These are phyloP conservation scores for Angophora floribunda DNA, from an alignment of 345 rosid genomes.

Conservation along the genomic window DNA sequence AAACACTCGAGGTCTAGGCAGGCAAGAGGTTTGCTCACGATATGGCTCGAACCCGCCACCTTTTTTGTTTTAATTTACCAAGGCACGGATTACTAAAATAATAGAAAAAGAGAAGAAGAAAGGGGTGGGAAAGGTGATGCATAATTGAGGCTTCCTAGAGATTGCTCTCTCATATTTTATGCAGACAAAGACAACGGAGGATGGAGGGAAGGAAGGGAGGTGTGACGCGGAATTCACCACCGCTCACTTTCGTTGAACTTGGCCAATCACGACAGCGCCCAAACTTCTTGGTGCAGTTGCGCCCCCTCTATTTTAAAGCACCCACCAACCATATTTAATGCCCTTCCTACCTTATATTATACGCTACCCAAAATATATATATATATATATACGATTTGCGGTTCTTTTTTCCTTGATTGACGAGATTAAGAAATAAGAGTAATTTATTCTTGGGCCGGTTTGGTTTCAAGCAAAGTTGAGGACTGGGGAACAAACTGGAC, in stretches of 20 bases:
- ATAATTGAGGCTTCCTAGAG: background rate
- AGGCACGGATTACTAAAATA: background rate
- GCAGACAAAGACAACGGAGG: background rate
- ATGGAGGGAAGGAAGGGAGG: background rate
- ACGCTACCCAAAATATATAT: background rate
- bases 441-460: no score
- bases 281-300: background rate
- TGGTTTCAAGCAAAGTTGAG: no score
- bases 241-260: background rate
- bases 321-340: background rate
- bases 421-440: background rate
- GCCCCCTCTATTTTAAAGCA: background rate
- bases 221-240: background rate
- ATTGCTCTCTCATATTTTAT: background rate
- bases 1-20: background rate
- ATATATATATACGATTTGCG: background rate
- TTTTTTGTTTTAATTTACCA: background rate
- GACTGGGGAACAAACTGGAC: no score
- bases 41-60: background rate
- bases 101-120: background rate
- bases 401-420: background rate
- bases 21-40: background rate
- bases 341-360: background rate
- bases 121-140: background rate
- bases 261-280: background rate